Percentiles rank a stretch among this genome's conserved stretches.
These are phyloP conservation scores for Phytophthora agathidicida DNA, from an alignment of 352 stramenopile species.

Conservation along the genomic window DNA sequence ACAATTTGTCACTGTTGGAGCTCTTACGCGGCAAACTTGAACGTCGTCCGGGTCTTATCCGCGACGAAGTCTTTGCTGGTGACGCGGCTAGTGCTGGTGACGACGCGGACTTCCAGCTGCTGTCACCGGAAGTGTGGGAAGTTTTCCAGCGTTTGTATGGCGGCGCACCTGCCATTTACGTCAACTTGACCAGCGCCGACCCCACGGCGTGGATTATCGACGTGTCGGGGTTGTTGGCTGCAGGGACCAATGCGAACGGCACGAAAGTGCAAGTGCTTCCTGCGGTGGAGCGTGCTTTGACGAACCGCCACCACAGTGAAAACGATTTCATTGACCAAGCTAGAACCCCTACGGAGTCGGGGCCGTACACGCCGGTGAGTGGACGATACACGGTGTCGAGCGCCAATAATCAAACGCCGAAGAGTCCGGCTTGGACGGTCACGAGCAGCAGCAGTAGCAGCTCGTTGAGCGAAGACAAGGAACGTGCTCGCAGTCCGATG, in stretches of 20 bases:
- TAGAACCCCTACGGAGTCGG: slow-evolving; percentile 26
- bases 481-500: slow-evolving; percentile 17
- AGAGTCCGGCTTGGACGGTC: slow-evolving; percentile 36
- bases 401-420: slow-evolving; percentile 22
- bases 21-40: slow-evolving; percentile 56
- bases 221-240: slow-evolving; percentile 29
- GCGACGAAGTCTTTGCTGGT: slow-evolving; percentile 29
- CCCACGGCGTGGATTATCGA: slow-evolving; percentile 53
- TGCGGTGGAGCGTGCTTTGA: slow-evolving; percentile 52
- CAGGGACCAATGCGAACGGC: slow-evolving; percentile 27
- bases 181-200: slow-evolving; percentile 37
- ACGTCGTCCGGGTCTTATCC: slow-evolving; percentile 48
- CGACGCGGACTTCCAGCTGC: slow-evolving; percentile 61
- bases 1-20: slow-evolving; percentile 67
- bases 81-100: slow-evolving; percentile 30
- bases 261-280: slow-evolving; percentile 26
- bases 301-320: slow-evolving; percentile 47
- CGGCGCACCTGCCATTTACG: slow-evolving; percentile 57
- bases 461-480: slow-evolving; percentile 41
- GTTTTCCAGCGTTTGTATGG: slow-evolving; percentile 75
- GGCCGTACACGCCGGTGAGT: slow-evolving; percentile 15
- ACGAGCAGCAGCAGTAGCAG: slow-evolving; percentile 47
- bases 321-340: slow-evolving; percentile 23
- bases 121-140: slow-evolving; percentile 74
- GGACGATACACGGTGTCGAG: slow-evolving; percentile 17